Evolutionary conservation across 257 asterid genomes (phyloP).

Genomic region (Nicotiana otophora): DNA sequence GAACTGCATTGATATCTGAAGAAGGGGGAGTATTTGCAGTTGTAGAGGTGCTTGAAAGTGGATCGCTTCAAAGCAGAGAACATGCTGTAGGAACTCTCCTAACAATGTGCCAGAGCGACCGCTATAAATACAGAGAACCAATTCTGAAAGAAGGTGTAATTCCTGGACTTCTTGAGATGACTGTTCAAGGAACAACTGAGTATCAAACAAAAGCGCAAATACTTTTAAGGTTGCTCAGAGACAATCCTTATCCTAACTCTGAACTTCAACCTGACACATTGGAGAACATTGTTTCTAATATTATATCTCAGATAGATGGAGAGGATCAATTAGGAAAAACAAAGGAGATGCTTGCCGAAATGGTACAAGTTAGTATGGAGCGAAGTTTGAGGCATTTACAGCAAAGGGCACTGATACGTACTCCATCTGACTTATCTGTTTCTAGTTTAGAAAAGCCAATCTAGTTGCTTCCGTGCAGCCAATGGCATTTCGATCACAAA

Average conservation of each 20-base stretch:
- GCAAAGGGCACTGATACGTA: constrained; percentile 60
- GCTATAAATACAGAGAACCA: constrained; percentile 62
- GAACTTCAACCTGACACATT: constrained; percentile 62
- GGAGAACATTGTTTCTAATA: constrained; percentile 61
- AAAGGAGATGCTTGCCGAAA: constrained; percentile 78
- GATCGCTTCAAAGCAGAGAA: constrained; percentile 32
- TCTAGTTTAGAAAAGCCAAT: constrained; percentile 13
- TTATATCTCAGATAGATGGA: constrained; percentile 67
- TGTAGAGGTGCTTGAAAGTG: no score
- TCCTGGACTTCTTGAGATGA: constrained; percentile 89
- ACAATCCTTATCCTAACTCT: constrained; percentile 64
- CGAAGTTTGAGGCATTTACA: constrained; percentile 48
- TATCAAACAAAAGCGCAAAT: constrained; percentile 19
- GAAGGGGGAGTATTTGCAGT: no score
- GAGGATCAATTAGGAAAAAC: constrained; percentile 72
- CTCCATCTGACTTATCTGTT: constrained; percentile 49
- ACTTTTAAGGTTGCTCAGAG: constrained; percentile 58
- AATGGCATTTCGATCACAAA: not conserved
- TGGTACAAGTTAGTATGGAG: constrained; percentile 94
- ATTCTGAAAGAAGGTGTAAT: constrained; percentile 85
- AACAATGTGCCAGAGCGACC: constrained; percentile 67
- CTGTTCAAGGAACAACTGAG: constrained; percentile 45
- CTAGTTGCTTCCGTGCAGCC: not conserved
- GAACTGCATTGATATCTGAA: no score
- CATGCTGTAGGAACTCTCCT: constrained; percentile 69